Conservation (phyloP, 1,139 yeast genomes). For the Pneumocystis murina region DNA sequence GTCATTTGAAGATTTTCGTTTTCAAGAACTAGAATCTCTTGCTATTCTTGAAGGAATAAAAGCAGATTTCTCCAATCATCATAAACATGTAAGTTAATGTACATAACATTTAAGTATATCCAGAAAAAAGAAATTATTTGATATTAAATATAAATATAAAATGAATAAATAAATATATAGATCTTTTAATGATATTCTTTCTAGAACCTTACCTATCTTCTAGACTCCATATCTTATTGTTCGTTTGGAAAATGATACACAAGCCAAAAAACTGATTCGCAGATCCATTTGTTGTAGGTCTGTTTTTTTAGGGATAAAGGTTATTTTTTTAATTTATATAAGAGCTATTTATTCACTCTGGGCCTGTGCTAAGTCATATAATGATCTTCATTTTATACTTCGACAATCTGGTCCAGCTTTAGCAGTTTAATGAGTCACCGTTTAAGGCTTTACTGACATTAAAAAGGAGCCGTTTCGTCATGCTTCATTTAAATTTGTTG, state of each 20-base stretch:
- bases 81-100: constrained; percentile 29
- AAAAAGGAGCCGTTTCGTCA: constrained; percentile 25
- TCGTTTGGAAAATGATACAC: constrained; percentile 45
- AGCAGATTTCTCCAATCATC: constrained; percentile 48
- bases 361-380: constrained; percentile 51
- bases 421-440: background rate
- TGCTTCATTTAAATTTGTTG: constrained; percentile 63
- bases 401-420: constrained; percentile 20
- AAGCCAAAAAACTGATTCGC: constrained; percentile 47
- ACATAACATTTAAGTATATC: background rate
- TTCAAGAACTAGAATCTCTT: constrained; percentile 70
- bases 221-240: constrained; percentile 53
- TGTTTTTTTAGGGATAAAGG: background rate
- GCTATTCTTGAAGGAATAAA: constrained; percentile 47
- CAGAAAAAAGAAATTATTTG: too few species aligned
- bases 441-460: background rate
- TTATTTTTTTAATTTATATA: constrained; percentile 26
- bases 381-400: constrained; percentile 43
- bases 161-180: background rate
- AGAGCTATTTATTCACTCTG: constrained; percentile 74
- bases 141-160: background rate
- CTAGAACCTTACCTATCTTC: background rate
- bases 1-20: constrained; percentile 61
- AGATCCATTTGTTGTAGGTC: constrained; percentile 36
- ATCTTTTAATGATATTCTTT: background rate